Evolutionary conservation across 129 eudicot species (phyloP), one percentile per base, ranked within the genome.

Genomic region (Centella asiatica): DNA sequence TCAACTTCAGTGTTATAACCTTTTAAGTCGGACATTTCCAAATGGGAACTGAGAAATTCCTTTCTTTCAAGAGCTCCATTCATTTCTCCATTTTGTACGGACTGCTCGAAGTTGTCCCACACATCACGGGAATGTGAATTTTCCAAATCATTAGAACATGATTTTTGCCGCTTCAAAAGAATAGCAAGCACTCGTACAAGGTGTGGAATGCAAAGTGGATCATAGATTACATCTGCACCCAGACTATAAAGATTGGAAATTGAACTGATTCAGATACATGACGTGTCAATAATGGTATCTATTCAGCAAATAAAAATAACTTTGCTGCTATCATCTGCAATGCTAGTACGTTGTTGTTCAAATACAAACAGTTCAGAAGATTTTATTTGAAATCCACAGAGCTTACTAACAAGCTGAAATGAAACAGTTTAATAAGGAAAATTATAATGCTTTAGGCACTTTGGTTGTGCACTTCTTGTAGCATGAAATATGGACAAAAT

Each of bases 211-310:
- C 85, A 90, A 39, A 72, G 71, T 3, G 98, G 98, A 60, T 90
- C 77, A 53, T 90, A 90, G 29, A 86, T 84, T 23, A 90, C 83
- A 32, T 90, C 95, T 19, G 98, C 98, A 56, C 94, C 98, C 78
- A 87, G 76, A 70, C 95, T 90, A 79, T 37, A 20, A 14, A 39
- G 34, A 55, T 45, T 34, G 31, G 2, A 70, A 56, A 51, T 12
- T 11, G 33, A 22, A 20, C 6, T 6, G 39, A 29, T 44, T 20
- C 9, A 31, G 14, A 26, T 39, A 27, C 20, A 31, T 36, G 15
- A 58, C 13, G 13, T 64, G 42, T 13, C 2, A 36, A 36, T 7
- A 6, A 36, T 36, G 42, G 42, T 36, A 36, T 36, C 42, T n/a
- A n/a, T n/a, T n/a, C 8, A 36, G 42, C 11, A 13, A 0, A 2